Conservation (phyloP, 164 flowering plant species). For the Stephania cephalantha region DNA sequence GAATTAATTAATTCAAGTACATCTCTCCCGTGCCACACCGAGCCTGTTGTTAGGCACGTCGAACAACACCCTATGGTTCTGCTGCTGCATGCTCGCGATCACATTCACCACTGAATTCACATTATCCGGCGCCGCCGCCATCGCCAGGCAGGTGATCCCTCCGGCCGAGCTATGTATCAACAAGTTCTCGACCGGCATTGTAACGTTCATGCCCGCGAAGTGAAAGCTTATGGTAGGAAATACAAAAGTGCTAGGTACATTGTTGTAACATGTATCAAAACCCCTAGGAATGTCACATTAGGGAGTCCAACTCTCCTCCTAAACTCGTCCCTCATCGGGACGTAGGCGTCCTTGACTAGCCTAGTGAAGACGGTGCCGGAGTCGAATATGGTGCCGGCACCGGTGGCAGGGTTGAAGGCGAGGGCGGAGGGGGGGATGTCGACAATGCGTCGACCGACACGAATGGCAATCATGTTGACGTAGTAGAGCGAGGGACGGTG, state of each 20-base stretch:
- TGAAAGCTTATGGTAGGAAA: slow-evolving; percentile 54
- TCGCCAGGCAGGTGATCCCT: slow-evolving; percentile 57
- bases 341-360: slow-evolving; percentile 54
- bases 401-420: slow-evolving; percentile 68
- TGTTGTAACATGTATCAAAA: slow-evolving; percentile 76
- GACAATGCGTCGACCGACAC: slow-evolving; percentile 56
- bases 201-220: slow-evolving; percentile 68
- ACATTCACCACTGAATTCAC: slow-evolving; percentile 88
- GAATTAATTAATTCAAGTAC: slow-evolving; percentile 22
- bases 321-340: slow-evolving; percentile 55
- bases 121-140: slow-evolving; percentile 69
- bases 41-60: slow-evolving; percentile 76
- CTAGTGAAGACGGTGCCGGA: slow-evolving; percentile 59
- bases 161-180: slow-evolving; percentile 67
- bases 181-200: slow-evolving; percentile 54
- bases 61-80: slow-evolving; percentile 69
- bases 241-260: slow-evolving; percentile 27
- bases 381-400: slow-evolving; percentile 87
- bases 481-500: slow-evolving; percentile 76
- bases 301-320: slow-evolving; percentile 33
- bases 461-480: slow-evolving; percentile 54
- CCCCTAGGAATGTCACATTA: slow-evolving; percentile 58
- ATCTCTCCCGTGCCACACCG: slow-evolving; percentile 73
- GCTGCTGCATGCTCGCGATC: slow-evolving; percentile 89
- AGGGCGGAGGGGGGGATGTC: slow-evolving; percentile 56